Percentiles rank a stretch among this genome's conserved stretches.
phyloP scores from a whole-genome alignment of 2,329 filamentous ascomycete genomes.

The Amphichorda felina region DNA sequence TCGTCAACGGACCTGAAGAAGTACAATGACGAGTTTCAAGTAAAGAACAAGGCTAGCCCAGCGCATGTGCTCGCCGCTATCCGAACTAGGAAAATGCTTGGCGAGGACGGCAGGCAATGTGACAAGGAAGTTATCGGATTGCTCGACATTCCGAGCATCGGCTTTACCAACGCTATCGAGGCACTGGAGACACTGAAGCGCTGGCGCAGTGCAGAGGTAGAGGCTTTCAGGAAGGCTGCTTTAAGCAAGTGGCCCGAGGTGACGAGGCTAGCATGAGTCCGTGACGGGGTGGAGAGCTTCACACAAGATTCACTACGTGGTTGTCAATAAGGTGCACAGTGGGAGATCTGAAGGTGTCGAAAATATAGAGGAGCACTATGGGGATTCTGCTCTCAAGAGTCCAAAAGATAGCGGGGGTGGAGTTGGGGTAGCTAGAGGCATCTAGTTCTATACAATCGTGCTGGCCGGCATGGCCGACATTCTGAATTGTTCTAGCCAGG shows the following conservation, averaged over 20 bases:
- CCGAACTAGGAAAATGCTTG: constrained; percentile 45
- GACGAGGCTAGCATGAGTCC: constrained; percentile 26
- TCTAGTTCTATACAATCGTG: too few species aligned
- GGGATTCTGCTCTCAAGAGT: too few species aligned
- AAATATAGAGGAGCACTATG: too few species aligned
- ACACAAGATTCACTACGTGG: too few species aligned
- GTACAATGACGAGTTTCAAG: constrained; percentile 55
- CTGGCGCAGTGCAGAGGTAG: constrained; percentile 37
- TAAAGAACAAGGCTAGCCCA: constrained; percentile 49
- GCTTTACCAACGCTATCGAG: constrained; percentile 42
- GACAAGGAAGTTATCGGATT: constrained; percentile 53
- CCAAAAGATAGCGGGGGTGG: too few species aligned
- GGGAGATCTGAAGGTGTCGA: too few species aligned
- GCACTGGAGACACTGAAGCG: constrained; percentile 28
- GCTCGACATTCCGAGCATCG: constrained; percentile 36
- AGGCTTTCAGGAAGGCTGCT: constrained; percentile 35
- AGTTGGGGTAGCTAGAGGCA: too few species aligned
- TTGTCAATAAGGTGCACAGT: too few species aligned
- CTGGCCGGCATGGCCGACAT: too few species aligned
- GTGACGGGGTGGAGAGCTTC: too few species aligned
- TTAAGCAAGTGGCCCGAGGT: constrained; percentile 37
- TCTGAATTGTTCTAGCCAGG: too few species aligned
- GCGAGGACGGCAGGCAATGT: constrained; percentile 40
- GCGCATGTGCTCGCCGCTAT: constrained; percentile 53
- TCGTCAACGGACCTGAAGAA: constrained; percentile 45